Evolutionary conservation across 2,329 filamentous ascomycete species (phyloP), one percentile per base, ranked within the genome.

Genomic region (Dichotomopilus funicola): DNA sequence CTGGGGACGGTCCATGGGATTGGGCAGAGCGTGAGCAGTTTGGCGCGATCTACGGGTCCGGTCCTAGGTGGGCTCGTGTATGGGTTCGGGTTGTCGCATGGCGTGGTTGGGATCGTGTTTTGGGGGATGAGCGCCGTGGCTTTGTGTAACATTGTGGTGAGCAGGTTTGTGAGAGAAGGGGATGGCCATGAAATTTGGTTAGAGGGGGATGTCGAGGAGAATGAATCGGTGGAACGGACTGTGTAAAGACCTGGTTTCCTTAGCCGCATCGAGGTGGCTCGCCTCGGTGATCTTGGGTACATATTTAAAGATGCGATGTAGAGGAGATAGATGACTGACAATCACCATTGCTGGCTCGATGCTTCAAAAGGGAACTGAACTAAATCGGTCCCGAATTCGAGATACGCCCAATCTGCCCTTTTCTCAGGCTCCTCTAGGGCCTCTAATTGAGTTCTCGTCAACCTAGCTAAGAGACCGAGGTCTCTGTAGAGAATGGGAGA

Each of bases 181-280:
- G 72, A 83, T 63, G 84, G 84, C 0, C 82, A 86, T 65, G 83
- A 86, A 66, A 80, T 87, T 46, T 75, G 82, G 73, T 66, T 87
- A 1, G 80, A 84, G 34, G 83, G 82, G 0, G 83, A 86, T 59
- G 76, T 80, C 34, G 78, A 78, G 36, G 78, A 78, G 19, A 57
- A 60, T 9, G 57, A 40, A 13, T 27, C 19, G 37, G 37, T 38
- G 37, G 40, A 12, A 12, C 11, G 40, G 10, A 27, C 19, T 27
- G 40, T n/a, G 40, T 12, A 12, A 13, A 6, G 40, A 42, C 11
- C 40, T 7, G 40, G 5, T 7, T 27, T 27, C 19, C 19, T 27
- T 27, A 27, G 19, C 19, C 19, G 19, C 19, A 27, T 27, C 19
- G 19, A 27, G 19, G 19, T 27, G 19, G 19, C 19, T 27, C 19